Base-by-base conservation (phyloP, 2,329 filamentous ascomycete genomes). In the Xylaria sp. region DNA sequence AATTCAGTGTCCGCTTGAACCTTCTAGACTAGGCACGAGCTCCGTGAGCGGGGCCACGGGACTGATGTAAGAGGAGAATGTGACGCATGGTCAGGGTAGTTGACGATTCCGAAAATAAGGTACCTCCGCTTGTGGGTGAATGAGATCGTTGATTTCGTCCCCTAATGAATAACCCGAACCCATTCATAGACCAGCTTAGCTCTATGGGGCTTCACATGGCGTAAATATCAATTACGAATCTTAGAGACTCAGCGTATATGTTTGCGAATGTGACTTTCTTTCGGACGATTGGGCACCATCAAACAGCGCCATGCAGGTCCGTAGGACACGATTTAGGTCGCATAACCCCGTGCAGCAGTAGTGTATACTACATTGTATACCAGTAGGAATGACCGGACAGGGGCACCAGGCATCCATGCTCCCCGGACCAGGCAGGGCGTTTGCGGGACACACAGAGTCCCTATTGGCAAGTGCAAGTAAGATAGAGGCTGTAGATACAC, bases 301-400 rank as follows among this genome's bases (percentile, higher is more conserved):
- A 65, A 69, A 56, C 51, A 59, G 46, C 54, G 60, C 48, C 57
- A 74, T 74, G 72, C 72, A 71, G 70, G 75, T 77, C 75, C 72
- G 74, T 76, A 72, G 75, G 74, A 77, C 76, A 74, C 66, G 28
- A 73, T 70, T 74, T 74, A 69, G 75, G 76, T 73, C 75, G 76
- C 76, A 78, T 78, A 70, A 70, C 68, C 71, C 52, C 70, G 65
- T 76, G 75, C 75, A 77, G 73, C 37, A 44, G 55, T 44, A 57
- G 50, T 52, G 52, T 37, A 55, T 55, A 37, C 52, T 20, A 55
- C 28, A 37, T 55, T 4, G 41, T n/a, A 46, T 55, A 34, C 28
- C 28, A n/a, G 46, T 48, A 48, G n/a, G 6, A 48, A 32, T 58
- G 4, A 28, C 20, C 9, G 46, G 56, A 58, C 23, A 46, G 13